These are phyloP conservation scores for Sporothrix protearum DNA, from an alignment of 2,329 filamentous ascomycete genomes.

Conservation along the genomic window DNA sequence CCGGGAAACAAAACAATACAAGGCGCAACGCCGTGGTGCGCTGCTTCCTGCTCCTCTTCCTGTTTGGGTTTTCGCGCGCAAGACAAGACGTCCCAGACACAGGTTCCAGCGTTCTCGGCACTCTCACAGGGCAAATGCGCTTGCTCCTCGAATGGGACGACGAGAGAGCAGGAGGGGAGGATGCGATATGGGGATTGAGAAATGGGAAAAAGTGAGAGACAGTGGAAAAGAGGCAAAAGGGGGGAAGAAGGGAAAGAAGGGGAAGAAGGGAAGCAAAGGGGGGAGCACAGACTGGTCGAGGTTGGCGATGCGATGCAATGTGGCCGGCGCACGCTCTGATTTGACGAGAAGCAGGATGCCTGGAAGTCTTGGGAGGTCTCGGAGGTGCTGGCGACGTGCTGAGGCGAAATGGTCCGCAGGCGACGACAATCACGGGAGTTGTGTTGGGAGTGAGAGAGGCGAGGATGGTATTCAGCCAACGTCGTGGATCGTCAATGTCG, in stretches of 20 bases:
- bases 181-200: neutral
- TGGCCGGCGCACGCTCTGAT: neutral
- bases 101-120: neutral
- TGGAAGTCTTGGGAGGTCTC: too few relatives aligned
- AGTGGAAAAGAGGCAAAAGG: neutral
- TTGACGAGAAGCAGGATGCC: neutral
- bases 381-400: neutral
- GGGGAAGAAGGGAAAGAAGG: neutral
- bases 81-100: neutral
- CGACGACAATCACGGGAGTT: conserved; percentile 7
- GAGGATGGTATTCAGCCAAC: neutral
- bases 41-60: neutral
- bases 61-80: neutral
- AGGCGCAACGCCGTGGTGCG: neutral
- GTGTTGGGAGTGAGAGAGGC: neutral
- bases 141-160: conserved; percentile 1
- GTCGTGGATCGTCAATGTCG: neutral
- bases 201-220: neutral
- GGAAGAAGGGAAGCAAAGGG: neutral
- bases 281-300: neutral
- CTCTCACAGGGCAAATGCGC: neutral
- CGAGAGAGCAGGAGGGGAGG: neutral
- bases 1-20: neutral
- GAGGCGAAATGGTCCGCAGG: conserved; percentile 6
- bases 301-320: neutral